Evolutionary conservation across 2,329 filamentous ascomycete species (phyloP).

Genomic region (Cryoendolithus antarcticus): DNA sequence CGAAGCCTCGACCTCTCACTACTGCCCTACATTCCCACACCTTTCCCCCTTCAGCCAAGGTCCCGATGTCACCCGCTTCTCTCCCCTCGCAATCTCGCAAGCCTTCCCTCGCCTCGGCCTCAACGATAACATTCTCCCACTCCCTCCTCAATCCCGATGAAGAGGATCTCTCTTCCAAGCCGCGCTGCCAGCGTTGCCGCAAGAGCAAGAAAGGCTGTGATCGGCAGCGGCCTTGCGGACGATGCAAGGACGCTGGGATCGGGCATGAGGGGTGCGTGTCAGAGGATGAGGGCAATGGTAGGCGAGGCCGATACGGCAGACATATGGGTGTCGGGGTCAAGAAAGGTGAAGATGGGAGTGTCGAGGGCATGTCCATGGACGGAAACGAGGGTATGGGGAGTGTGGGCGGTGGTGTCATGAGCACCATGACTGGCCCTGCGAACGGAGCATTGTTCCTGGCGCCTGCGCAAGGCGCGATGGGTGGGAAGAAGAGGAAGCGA

Average conservation of each 20-base stretch:
- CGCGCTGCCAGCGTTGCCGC: slow-evolving; percentile 91
- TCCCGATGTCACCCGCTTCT: slow-evolving; percentile 45
- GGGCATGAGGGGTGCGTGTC: slow-evolving; percentile 88
- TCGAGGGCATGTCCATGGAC: slow-evolving; percentile 6
- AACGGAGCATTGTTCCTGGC: slow-evolving; percentile 22
- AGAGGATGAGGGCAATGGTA: slow-evolving; percentile 93
- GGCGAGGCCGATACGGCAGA: slow-evolving; percentile 78
- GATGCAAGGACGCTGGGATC: slow-evolving; percentile 92
- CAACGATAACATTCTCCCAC: slow-evolving; percentile 48
- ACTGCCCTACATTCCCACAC: slow-evolving; percentile 2
- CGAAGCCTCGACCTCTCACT: slow-evolving; percentile 31
- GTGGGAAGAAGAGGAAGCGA: slow-evolving; percentile 54
- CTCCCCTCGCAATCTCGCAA: slow-evolving; percentile 61
- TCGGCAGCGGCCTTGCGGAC: slow-evolving; percentile 83
- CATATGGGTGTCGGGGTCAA: slow-evolving; percentile 58
- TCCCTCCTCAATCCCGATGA: slow-evolving; percentile 51
- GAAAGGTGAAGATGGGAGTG: slow-evolving; percentile 29
- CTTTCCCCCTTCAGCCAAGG: slow-evolving; percentile 21
- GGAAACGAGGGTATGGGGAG: slow-evolving; percentile 11
- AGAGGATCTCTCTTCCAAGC: slow-evolving; percentile 87
- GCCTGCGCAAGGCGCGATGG: slow-evolving; percentile 37
- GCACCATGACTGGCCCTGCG: slow-evolving; percentile 16
- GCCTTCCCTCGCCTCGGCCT: slow-evolving; percentile 53
- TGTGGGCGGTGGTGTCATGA: slow-evolving; percentile 8
- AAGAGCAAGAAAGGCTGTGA: slow-evolving; percentile 99